These are phyloP conservation scores for Hymenoscyphus fraxineus DNA, from an alignment of 2,329 filamentous ascomycete species.

Conservation along the genomic window DNA sequence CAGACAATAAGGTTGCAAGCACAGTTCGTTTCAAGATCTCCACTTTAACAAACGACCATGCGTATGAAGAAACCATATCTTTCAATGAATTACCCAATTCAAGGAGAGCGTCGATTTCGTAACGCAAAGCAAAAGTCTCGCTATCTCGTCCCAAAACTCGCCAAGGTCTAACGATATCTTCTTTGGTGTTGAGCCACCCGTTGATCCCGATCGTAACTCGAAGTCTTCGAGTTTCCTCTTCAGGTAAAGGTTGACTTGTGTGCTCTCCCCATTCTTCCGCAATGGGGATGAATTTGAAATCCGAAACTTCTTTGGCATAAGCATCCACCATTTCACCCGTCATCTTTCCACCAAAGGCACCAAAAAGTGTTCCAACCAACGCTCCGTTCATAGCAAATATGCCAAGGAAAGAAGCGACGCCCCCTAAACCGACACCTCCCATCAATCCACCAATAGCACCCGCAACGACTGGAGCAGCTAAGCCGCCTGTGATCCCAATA, in stretches of 20 bases:
- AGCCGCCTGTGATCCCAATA: conserved; percentile 85
- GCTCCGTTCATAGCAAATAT: conserved; percentile 83
- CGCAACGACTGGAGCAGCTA: conserved; percentile 85
- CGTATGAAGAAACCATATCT: conserved; percentile 58
- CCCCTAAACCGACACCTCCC: conserved; percentile 79
- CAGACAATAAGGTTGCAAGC: conserved; percentile 41
- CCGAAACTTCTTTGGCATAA: conserved; percentile 83
- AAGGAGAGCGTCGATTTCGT: conserved; percentile 74
- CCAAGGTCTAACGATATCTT: conserved; percentile 79
- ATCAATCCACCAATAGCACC: conserved; percentile 81
- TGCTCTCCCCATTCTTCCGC: conserved; percentile 38
- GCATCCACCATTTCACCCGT: conserved; percentile 80
- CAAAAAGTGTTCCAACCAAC: conserved; percentile 82
- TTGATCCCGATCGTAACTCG: conserved; percentile 83
- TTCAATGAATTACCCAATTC: conserved; percentile 71
- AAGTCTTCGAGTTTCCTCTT: conserved; percentile 48
- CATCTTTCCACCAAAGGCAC: conserved; percentile 80
- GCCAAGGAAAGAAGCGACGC: conserved; percentile 80
- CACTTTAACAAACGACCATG: conserved; percentile 56
- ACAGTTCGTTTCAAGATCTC: conserved; percentile 58
- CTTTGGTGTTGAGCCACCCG: conserved; percentile 74
- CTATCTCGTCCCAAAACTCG: conserved; percentile 64
- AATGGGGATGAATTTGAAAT: conserved; percentile 75
- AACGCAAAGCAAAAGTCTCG: conserved; percentile 81
- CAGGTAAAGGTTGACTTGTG: conserved; percentile 25